Evolutionary conservation across 192 early-diverging fungal species (phyloP).

Genomic region (Coemansia sp.): DNA sequence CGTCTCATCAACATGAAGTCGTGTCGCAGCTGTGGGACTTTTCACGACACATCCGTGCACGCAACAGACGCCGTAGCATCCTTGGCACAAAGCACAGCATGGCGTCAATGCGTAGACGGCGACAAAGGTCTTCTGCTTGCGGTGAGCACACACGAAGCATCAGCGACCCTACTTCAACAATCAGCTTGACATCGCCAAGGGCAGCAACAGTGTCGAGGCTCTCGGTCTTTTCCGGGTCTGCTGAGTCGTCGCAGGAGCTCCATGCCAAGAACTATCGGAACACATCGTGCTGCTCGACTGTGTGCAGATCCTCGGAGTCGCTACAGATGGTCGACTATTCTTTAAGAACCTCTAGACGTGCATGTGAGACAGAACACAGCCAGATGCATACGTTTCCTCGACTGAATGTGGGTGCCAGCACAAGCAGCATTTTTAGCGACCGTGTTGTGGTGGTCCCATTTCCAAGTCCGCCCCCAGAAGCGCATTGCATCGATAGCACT

Average conservation of each 20-base stretch:
- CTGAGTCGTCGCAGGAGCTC: not conserved
- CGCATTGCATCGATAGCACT: not conserved
- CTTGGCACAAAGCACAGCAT: slow-evolving; percentile 41
- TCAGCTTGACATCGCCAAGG: slow-evolving; percentile 13
- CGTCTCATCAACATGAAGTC: not conserved
- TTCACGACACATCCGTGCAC: slow-evolving; percentile 31
- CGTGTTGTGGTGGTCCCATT: not conserved
- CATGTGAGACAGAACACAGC: not conserved
- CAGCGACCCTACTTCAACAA: slow-evolving; percentile 38
- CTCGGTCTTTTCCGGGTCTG: not conserved
- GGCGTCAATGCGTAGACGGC: slow-evolving; percentile 37
- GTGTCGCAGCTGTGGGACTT: slow-evolving; percentile 27
- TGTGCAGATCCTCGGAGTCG: slow-evolving; percentile 2
- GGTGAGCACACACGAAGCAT: slow-evolving; percentile 39
- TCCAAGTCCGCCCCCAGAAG: not conserved
- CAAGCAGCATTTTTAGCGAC: slow-evolving; percentile 8
- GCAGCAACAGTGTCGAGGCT: slow-evolving; percentile 7
- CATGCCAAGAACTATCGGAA: not conserved
- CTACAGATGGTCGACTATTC: not conserved
- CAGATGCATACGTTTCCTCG: slow-evolving; percentile 7
- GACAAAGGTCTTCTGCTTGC: slow-evolving; percentile 3
- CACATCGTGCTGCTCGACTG: not conserved
- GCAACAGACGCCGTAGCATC: slow-evolving; percentile 44
- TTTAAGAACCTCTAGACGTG: not conserved
- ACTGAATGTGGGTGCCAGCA: not conserved